A percentile compares a stretch with the other conserved stretches of the same genome.
phyloP scores from a whole-genome alignment of 139 green algal species.

The Picocystis salinarum region DNA sequence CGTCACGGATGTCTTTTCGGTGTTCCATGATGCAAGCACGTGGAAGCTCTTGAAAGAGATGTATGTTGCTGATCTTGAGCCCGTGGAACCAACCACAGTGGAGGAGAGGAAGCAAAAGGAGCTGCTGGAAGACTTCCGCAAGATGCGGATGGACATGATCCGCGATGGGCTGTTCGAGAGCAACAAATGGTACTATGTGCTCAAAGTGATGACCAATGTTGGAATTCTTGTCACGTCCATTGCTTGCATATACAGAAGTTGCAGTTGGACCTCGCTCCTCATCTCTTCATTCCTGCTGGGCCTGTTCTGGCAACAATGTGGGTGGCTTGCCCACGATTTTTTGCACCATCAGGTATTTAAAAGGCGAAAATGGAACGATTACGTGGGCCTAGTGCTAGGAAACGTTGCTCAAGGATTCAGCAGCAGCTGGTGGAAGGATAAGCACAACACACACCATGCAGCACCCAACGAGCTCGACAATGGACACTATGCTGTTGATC shows the following conservation, averaged over 20 bases:
- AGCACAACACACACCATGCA: conserved; percentile 58
- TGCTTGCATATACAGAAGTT: conserved; percentile 7
- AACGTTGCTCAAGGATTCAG: conserved; percentile 33
- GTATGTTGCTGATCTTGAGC: conserved; percentile 25
- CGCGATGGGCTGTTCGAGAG: conserved; percentile 25
- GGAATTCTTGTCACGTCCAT: conserved; percentile 8
- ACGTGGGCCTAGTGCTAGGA: conserved; percentile 26
- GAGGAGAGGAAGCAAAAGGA: no score
- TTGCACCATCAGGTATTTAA: conserved; percentile 41
- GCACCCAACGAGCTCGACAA: conserved; percentile 35
- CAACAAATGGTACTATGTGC: conserved; percentile 28
- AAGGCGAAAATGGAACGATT: conserved; percentile 20
- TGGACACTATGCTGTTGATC: conserved; percentile 26
- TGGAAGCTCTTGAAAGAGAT: conserved; percentile 22
- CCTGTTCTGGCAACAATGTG: conserved; percentile 45
- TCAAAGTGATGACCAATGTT: conserved; percentile 22
- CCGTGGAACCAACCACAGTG: no score
- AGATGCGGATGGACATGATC: conserved; percentile 22
- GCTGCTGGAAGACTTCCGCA: conserved; percentile 32
- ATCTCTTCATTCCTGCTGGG: conserved; percentile 23
- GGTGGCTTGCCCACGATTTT: conserved; percentile 61
- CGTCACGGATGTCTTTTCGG: conserved; percentile 40
- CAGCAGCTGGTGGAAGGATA: conserved; percentile 48
- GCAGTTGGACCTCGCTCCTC: conserved; percentile 4
- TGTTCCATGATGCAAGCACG: conserved; percentile 27